These are phyloP conservation scores for Erodium maritimum DNA, from an alignment of 345 rosid genomes.

Conservation along the genomic window DNA sequence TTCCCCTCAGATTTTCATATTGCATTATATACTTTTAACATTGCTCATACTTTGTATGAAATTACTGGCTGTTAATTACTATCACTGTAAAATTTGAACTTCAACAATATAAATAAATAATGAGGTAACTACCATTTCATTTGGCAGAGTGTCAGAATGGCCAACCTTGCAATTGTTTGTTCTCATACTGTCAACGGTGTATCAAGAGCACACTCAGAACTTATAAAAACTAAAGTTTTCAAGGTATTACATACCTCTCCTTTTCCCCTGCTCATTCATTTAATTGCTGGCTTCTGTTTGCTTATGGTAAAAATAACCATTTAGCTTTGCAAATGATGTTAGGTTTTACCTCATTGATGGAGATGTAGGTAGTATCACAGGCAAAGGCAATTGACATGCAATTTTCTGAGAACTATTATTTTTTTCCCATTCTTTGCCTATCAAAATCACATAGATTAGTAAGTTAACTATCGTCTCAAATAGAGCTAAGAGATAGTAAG, in stretches of 20 bases:
- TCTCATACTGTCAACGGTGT: conserved; percentile 37
- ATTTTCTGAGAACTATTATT: neutral
- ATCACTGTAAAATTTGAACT: neutral
- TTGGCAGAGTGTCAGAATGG: conserved; percentile 36
- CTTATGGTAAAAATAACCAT: too few species aligned
- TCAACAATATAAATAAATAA: neutral
- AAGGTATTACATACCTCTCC: conserved; percentile 16
- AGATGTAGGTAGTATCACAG: neutral
- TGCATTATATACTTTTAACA: too few species aligned
- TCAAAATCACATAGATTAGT: too few species aligned
- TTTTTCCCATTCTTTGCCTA: too few species aligned
- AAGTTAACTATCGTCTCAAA: too few species aligned
- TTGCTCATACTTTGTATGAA: too few species aligned
- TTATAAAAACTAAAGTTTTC: conserved; percentile 27
- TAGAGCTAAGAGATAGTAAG: too few species aligned
- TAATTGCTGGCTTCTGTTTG: too few species aligned
- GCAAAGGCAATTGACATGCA: neutral
- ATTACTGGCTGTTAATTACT: too few species aligned
- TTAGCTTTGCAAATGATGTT: too few species aligned
- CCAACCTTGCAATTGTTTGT: conserved; percentile 33
- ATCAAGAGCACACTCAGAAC: conserved; percentile 27
- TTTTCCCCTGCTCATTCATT: neutral
- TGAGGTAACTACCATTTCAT: conserved; percentile 1
- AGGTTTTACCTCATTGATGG: neutral
- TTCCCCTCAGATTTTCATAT: too few species aligned